Percentiles rank a stretch among this genome's conserved stretches.
Conservation (phyloP, 805 yeast species). For the Candida verbasci region DNA sequence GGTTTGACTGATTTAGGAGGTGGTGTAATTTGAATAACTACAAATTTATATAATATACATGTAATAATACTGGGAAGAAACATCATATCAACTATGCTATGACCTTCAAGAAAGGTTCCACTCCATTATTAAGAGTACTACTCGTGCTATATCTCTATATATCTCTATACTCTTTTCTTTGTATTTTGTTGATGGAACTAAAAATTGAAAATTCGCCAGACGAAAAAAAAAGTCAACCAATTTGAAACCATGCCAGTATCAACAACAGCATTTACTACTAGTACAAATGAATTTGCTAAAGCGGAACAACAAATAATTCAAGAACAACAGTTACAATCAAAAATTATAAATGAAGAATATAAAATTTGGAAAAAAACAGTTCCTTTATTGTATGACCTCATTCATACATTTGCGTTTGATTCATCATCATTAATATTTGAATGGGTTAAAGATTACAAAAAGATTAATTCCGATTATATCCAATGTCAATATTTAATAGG, state of each 20-base stretch:
- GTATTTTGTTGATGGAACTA: too few species aligned
- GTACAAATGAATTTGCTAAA: conserved; percentile 12
- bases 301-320: conserved; percentile 34
- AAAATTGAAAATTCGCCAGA: too few species aligned
- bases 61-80: too few species aligned
- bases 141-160: too few species aligned
- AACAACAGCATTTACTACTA: too few species aligned
- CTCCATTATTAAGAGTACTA: too few species aligned
- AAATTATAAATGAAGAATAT: conserved; percentile 70
- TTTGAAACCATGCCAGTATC: neutral
- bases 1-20: conserved; percentile 17
- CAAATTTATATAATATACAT: too few species aligned
- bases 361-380: conserved; percentile 80
- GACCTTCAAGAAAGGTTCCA: too few species aligned
- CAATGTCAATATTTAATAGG: conserved; percentile 43
- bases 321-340: conserved; percentile 55
- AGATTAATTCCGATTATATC: conserved; percentile 27
- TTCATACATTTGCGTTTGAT: conserved; percentile 62
- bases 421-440: conserved; percentile 71
- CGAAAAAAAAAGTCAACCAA: neutral
- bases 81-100: too few species aligned
- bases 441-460: conserved; percentile 53
- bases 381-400: conserved; percentile 69
- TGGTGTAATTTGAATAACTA: conserved; percentile 20
- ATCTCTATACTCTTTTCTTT: too few species aligned